Evolutionary conservation across 1,139 yeast species (phyloP).

Genomic region (Debaryomyces fabryi): DNA sequence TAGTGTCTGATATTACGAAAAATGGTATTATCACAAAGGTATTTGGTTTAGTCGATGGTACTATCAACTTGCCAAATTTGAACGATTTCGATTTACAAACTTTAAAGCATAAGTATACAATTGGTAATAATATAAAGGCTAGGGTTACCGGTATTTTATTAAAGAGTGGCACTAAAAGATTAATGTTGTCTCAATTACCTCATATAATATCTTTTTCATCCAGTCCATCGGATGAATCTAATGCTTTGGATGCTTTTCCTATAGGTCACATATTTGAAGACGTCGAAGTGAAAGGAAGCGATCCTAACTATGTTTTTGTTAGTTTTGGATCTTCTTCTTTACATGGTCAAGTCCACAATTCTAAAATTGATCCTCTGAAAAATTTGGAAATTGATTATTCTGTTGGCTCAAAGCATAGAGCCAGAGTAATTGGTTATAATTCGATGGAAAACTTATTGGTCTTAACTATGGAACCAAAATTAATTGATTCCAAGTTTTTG

Average conservation of each 20-base stretch:
- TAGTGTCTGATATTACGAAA: slow-evolving; percentile 60
- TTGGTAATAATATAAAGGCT: slow-evolving; percentile 69
- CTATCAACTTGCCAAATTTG: slow-evolving; percentile 69
- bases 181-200: slow-evolving; percentile 67
- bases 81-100: slow-evolving; percentile 50
- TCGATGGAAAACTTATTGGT: slow-evolving; percentile 65
- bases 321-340: slow-evolving; percentile 57
- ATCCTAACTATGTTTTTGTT: slow-evolving; percentile 56
- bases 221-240: slow-evolving; percentile 11
- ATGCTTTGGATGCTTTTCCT: slow-evolving; percentile 70
- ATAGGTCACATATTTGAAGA: slow-evolving; percentile 71
- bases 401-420: slow-evolving; percentile 67
- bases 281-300: slow-evolving; percentile 59
- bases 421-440: slow-evolving; percentile 76
- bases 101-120: slow-evolving; percentile 61
- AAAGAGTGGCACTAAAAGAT: slow-evolving; percentile 58
- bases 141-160: slow-evolving; percentile 67
- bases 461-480: slow-evolving; percentile 68
- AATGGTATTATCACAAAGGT: slow-evolving; percentile 68
- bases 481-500: slow-evolving; percentile 65
- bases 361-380: slow-evolving; percentile 62
- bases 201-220: slow-evolving; percentile 42
- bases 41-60: slow-evolving; percentile 75
- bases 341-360: slow-evolving; percentile 72
- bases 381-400: slow-evolving; percentile 55